Evolutionary conservation across 2,329 filamentous ascomycete species (phyloP), one percentile per base, ranked within the genome.

Genomic region (Xylariaceae sp.): DNA sequence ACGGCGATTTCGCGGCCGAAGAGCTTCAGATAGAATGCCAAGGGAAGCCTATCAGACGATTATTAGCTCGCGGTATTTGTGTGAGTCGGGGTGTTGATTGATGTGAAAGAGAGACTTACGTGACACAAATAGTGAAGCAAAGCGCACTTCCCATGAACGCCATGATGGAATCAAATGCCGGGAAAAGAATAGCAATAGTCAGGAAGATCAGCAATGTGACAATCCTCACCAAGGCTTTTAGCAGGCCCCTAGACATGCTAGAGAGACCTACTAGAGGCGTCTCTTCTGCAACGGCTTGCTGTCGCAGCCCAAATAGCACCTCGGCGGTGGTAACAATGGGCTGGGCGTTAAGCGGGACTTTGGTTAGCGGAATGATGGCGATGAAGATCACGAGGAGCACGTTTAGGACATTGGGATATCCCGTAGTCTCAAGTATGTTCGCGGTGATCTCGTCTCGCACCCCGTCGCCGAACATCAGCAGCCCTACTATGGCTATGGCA

Each of bases 401-500:
- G n/a, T 86, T 91, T 33, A 96, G 73, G 1, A 77, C 80, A 10
- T 82, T 75, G 1, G 93, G 91, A 68, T 96, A 97, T 48, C 87
- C 87, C 5, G 80, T 73, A 1, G 85, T 88, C 46, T 81, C 78
- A 60, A 97, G 83, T 55, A 99, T 87, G 73, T 96, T 97, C 66
- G 88, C 88, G 0, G 94, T 97, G 69, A 97, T 87, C 71, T 95
- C 91, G 59, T 96, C 92, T 51, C 81, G 82, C 48, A 96, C 90
- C n/a, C 77, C 81, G 62, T 96, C 89, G 56, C 93, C 93, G 71
- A 97, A 99, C 93, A 99, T 97, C 60, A 97, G 80, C 53, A 94
- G 82, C 32, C 94, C 93, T 9, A 89, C 83, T 37, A 94, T 82
- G 21, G 91, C 92, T 68, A 96, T 92, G 39, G 85, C 82, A 21